Evolutionary conservation across 179 eudicot genomes (phyloP), one percentile per base, ranked within the genome.

Genomic region (Drosera spatulata): DNA sequence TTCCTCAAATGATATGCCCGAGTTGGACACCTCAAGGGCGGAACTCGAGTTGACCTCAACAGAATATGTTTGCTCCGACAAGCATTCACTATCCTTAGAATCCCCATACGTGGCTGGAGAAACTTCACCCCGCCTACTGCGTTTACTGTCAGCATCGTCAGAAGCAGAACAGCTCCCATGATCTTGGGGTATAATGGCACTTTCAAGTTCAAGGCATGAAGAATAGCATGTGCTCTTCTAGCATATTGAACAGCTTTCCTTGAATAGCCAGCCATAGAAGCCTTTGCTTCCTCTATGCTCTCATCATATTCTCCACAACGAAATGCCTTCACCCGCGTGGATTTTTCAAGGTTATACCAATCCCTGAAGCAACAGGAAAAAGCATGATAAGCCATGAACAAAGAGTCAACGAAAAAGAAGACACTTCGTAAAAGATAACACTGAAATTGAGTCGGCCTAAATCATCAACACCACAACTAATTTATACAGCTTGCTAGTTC

Each of bases 201-300:
- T 74, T 76, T 91, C 96, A 54, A 91, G 76, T 74, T 88, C 88
- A 59, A 88, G 95, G 98, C 97, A 59, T 69, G 75, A 64, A 87
- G 58, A 66, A 90, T 87, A 22, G 97, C 97, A 55, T 81, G 79
- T 63, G 87, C 95, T 13, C 87, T 71, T 46, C 85, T 74, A 45
- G 89, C 85, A 70, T 87, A 81, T 62, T 80, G 87, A 56, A 74
- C 72, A 43, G 63, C 72, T 66, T 78, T 84, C 69, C 72, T 85
- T 33, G 75, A 68, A 55, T 71, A 58, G 52, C 62, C 74, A 45
- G 84, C 69, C 3, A 81, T 80, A 9, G 84, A 53, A 63, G 70
- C 73, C 77, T 74, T 79, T 43, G 95, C 97, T 61, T 81, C 81
- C 61, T 79, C 82, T 68, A 90, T 90, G 71, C 89, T 82, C 47